phyloP scores from a whole-genome alignment of 2,329 filamentous ascomycete genomes.

The Beauveria sp. region DNA sequence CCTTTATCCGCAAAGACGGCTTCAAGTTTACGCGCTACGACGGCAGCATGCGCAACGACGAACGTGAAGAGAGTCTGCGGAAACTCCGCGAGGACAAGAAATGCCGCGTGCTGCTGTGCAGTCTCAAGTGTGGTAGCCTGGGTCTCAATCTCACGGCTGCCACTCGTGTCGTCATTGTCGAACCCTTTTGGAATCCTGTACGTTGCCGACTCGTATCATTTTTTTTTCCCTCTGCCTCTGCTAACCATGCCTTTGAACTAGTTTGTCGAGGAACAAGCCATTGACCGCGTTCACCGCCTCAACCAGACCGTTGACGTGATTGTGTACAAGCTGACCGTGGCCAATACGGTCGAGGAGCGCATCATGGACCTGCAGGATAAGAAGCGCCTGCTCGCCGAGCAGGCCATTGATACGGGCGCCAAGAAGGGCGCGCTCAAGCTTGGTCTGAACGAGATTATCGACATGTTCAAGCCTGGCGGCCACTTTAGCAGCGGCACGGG shows the following conservation, averaged over 20 bases:
- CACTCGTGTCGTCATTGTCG: slow-evolving; percentile 85
- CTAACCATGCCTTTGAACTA: slow-evolving; percentile 23
- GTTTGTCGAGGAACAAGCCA: slow-evolving; percentile 98
- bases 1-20: slow-evolving; percentile 68
- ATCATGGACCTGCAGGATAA: slow-evolving; percentile 93
- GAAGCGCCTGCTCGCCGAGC: slow-evolving; percentile 84
- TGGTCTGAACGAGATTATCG: slow-evolving; percentile 86
- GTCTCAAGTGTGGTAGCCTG: slow-evolving; percentile 85
- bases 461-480: slow-evolving; percentile 69
- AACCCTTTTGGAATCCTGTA: slow-evolving; percentile 97
- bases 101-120: slow-evolving; percentile 82
- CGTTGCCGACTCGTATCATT: slow-evolving; percentile 22
- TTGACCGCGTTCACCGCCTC: slow-evolving; percentile 95
- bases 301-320: slow-evolving; percentile 93
- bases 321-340: slow-evolving; percentile 89
- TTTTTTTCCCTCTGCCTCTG: not conserved
- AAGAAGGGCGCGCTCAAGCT: slow-evolving; percentile 72
- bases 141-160: slow-evolving; percentile 93
- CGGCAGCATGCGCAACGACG: slow-evolving; percentile 88
- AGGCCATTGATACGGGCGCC: slow-evolving; percentile 77
- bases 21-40: slow-evolving; percentile 87
- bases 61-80: slow-evolving; percentile 77
- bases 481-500: slow-evolving; percentile 29
- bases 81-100: slow-evolving; percentile 65
- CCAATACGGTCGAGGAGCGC: slow-evolving; percentile 80